Percentiles rank a stretch among this genome's conserved stretches.
These are phyloP conservation scores for Athelia sp. DNA, from an alignment of 1,284 basidiomycete genomes.

Conservation along the genomic window DNA sequence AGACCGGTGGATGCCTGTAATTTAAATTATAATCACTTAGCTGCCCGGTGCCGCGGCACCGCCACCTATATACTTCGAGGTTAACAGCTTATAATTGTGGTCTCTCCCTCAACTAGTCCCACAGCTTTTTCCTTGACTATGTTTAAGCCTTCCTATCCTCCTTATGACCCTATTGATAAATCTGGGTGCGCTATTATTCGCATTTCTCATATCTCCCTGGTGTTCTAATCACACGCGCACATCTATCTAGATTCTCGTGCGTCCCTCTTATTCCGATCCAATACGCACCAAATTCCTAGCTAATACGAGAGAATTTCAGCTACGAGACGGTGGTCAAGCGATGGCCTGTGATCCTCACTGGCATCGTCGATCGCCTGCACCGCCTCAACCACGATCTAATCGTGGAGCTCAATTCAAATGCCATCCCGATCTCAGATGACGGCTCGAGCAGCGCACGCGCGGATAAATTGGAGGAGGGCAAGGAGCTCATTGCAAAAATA, in stretches of 20 bases:
- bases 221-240: not conserved
- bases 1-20: too few relatives aligned
- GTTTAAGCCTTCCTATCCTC: conserved; percentile 50
- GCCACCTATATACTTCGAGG: too few relatives aligned
- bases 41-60: too few relatives aligned
- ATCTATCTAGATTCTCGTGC: conserved; percentile 46
- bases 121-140: too few relatives aligned
- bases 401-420: too few relatives aligned
- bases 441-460: conserved; percentile 2
- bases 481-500: conserved; percentile 73
- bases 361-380: conserved; percentile 70
- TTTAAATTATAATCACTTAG: too few relatives aligned
- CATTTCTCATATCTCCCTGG: not conserved
- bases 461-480: conserved; percentile 58
- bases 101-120: too few relatives aligned
- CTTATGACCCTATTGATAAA: conserved; percentile 65
- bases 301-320: not conserved
- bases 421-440: too few relatives aligned
- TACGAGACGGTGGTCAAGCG: conserved; percentile 48
- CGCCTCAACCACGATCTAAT: conserved; percentile 50
- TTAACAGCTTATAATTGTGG: too few relatives aligned
- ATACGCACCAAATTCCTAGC: not conserved
- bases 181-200: conserved; percentile 50
- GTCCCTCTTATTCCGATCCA: conserved; percentile 14
- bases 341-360: conserved; percentile 90